These are phyloP conservation scores for Fusarium nelsonii DNA, from an alignment of 2,329 filamentous ascomycete species.

Conservation along the genomic window DNA sequence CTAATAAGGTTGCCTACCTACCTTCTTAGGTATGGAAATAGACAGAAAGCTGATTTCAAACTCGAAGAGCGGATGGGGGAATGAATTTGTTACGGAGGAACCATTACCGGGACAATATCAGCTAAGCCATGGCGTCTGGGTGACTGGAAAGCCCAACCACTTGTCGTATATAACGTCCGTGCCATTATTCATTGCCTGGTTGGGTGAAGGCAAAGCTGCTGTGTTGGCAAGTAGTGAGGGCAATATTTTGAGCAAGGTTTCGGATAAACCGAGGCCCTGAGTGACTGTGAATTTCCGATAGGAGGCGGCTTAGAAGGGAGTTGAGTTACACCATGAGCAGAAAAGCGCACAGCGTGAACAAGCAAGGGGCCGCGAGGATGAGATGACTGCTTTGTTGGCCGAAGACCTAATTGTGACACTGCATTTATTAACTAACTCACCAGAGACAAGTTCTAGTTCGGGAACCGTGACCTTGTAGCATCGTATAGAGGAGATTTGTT, in stretches of 20 bases:
- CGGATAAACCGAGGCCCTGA: not conserved
- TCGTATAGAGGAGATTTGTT: not conserved
- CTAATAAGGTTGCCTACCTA: not conserved
- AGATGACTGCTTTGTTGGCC: not conserved
- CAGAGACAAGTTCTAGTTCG: conserved; percentile 6
- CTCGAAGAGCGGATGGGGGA: conserved; percentile 4
- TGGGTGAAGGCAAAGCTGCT: conserved; percentile 6
- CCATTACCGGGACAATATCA: not conserved
- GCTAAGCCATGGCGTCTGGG: not conserved
- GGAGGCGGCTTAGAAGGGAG: not conserved
- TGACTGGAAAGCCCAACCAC: not conserved
- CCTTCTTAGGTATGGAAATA: not conserved
- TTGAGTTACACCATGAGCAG: not conserved
- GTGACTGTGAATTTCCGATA: not conserved
- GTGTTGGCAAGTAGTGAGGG: not conserved
- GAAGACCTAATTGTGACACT: not conserved
- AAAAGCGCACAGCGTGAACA: not conserved
- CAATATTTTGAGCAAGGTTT: not conserved
- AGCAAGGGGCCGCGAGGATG: not conserved
- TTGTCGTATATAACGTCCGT: conserved; percentile 8
- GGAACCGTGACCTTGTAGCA: not conserved
- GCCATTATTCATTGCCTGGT: conserved; percentile 14
- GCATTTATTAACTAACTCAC: conserved; percentile 3
- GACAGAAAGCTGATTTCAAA: conserved; percentile 3
- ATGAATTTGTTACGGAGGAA: not conserved